Evolutionary conservation across 805 yeast genomes (phyloP).

Genomic region (Clavispora vitiphila): DNA sequence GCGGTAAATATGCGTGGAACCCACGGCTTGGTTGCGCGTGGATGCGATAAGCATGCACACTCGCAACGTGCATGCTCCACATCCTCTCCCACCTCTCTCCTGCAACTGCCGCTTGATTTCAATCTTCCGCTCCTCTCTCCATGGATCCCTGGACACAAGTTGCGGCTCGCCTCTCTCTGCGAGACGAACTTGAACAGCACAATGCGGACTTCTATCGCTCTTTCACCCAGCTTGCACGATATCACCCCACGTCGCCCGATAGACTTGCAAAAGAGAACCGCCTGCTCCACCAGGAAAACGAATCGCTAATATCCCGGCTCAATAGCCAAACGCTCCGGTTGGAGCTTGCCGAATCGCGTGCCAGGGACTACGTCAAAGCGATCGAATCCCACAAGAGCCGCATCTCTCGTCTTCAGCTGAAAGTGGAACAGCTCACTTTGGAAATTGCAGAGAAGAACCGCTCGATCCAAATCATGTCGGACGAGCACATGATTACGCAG

Average conservation of each 20-base stretch:
- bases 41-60: too few relatives aligned
- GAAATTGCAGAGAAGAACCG: constrained; percentile 46
- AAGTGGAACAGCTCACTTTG: constrained; percentile 19
- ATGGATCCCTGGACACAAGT: constrained; percentile 22
- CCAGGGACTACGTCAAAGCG: constrained; percentile 12
- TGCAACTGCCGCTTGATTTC: too few relatives aligned
- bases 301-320: constrained; percentile 18
- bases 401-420: constrained; percentile 5
- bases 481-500: constrained; percentile 56
- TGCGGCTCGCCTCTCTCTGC: constrained; percentile 17
- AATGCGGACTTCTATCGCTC: constrained; percentile 30
- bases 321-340: constrained; percentile 22
- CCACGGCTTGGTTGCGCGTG: not conserved
- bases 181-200: constrained; percentile 31
- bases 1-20: not conserved
- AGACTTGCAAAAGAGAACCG: constrained; percentile 15
- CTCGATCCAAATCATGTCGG: constrained; percentile 56
- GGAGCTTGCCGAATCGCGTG: constrained; percentile 19
- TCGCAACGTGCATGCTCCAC: too few relatives aligned
- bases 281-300: constrained; percentile 18
- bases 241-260: constrained; percentile 7
- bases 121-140: too few relatives aligned
- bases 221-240: constrained; percentile 24
- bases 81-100: too few relatives aligned
- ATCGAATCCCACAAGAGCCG: constrained; percentile 8